Evolutionary conservation across 176 grass and related monocot species (phyloP), one percentile per base, ranked within the genome.

Genomic region (Avena sativa): DNA sequence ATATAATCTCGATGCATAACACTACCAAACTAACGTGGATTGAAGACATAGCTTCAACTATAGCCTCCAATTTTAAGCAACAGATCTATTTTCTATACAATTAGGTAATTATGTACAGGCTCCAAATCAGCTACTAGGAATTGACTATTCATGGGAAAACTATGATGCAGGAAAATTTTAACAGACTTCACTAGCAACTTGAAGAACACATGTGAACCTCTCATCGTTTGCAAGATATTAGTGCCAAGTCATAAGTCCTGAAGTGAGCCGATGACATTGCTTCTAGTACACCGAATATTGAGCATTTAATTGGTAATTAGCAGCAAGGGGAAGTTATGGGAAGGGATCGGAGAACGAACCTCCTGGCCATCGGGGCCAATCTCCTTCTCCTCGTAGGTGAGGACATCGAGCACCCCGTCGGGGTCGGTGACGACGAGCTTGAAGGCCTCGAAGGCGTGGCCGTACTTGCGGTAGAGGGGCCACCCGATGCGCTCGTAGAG

Each of bases 371-470:
- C 92, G 20, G 89, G 86, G 12, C 92, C 84, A 23, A 71, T 78
- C 69, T 91, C 89, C 49, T 87, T 89, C 83, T 94, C 89, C 48
- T 89, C 86, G 43, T 87, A 85, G 55, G 87, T 91, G n/a, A 94
- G 87, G 1, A 59, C 43, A 63, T 92, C 85, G 4, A 94, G 87
- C 62, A 94, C 67, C 0, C 60, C 82, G 46, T 94, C 86, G 7
- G 92, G 88, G 63, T 93, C 92, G 5, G 62, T 72, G 63, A 93
- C 88, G 34, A 93, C 88, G 77, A 90, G 69, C 82, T 90, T 90
- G 70, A 93, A 93, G 1, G 92, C 92, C 85, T 94, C 93, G 56
- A 92, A 94, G 46, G 93, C 93, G 66, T 94, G 93, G 25, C 93
- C 87, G 71, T 88, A 94, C 80, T 88, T 92, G 81, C 93, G 87